Evolutionary conservation across 352 stramenopile genomes (phyloP), one percentile per base, ranked within the genome.

Genomic region (Pythium coloratum): DNA sequence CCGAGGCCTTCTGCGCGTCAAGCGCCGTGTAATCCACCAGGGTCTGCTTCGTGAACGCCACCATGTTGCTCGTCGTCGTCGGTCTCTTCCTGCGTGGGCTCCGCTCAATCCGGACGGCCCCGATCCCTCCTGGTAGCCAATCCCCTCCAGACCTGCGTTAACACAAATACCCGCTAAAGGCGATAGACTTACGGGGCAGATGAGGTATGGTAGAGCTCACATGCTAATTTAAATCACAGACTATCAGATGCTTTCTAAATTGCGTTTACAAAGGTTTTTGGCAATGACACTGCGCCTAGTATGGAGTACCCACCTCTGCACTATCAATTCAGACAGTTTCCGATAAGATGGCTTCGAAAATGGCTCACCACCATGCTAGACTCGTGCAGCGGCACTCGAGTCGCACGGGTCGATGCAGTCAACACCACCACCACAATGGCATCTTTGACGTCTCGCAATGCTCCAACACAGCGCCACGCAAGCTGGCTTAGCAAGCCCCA

Each of bases 31-130:
- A 94, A 70, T 87, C 78, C 72, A 92, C 77, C 66, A 77, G 67
- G 64, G 75, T 86, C 69, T 86, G 81, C 69, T 81, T 74, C 72
- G 78, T 73, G 76, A 82, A 92, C 59, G 84, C 82, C 62, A 72
- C 65, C 81, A 90, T 92, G 59, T 46, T 63, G 47, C 28, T 72
- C n/a, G 55, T 50, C 55, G 40, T 32, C 34, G 33, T 50, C 42
- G 30, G 55, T 50, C 49, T 53, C 46, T 53, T 53, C 46, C 46
- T 53, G 46, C 46, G 46, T 53, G 46, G n/a, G 46, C 36, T 34
- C 38, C 33, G 26, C 32, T 63, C 57, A 46, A 36, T 49, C 30
- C 30, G 26, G 26, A 44, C 6, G 7, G 34, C 24, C 30, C 33
- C 33, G 46, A 57, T 67, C 61, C 42, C 47, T 62, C 49, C 33